Conservation (phyloP, 1,284 basidiomycete species). For the Melampsora occidentalis region DNA sequence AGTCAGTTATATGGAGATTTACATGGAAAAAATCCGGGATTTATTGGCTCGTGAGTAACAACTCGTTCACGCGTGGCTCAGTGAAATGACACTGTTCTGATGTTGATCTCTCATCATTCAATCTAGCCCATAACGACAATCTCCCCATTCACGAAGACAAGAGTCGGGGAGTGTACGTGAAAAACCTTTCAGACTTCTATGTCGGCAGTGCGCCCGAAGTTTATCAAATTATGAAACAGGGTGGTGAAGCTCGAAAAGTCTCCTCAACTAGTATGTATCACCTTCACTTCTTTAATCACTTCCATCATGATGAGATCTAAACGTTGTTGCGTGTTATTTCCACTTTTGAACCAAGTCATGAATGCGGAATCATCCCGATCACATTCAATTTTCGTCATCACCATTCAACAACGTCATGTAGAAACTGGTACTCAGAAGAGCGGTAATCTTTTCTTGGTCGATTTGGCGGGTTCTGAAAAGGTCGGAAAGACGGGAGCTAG, state of each 20-base stretch:
- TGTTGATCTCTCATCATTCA: slow-evolving; percentile 23
- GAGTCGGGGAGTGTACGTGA: slow-evolving; percentile 94
- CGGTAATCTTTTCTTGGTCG: slow-evolving; percentile 95
- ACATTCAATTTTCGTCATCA: slow-evolving; percentile 97
- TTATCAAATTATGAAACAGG: slow-evolving; percentile 98
- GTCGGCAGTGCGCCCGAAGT: slow-evolving; percentile 95
- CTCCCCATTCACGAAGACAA: slow-evolving; percentile 99
- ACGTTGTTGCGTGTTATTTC: slow-evolving; percentile 16
- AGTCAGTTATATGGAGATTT: slow-evolving; percentile 99
- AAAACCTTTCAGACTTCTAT: slow-evolving; percentile 96
- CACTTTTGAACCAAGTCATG: slow-evolving; percentile 73
- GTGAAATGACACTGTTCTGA: slow-evolving; percentile 1
- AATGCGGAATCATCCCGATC: slow-evolving; percentile 99
- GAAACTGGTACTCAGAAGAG: slow-evolving; percentile 91
- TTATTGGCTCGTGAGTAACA: slow-evolving; percentile 80
- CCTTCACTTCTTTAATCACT: background rate
- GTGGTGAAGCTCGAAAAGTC: slow-evolving; percentile 83
- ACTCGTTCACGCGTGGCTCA: background rate
- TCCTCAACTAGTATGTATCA: slow-evolving; percentile 80
- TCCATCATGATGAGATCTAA: background rate
- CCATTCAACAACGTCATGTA: slow-evolving; percentile 92
- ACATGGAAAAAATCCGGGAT: slow-evolving; percentile 94
- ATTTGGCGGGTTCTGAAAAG: slow-evolving; percentile 98
- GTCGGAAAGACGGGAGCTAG: slow-evolving; percentile 99
- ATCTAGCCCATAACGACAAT: slow-evolving; percentile 91